phyloP scores from a whole-genome alignment of 306 rosid genomes.

The Malus asiatica region DNA sequence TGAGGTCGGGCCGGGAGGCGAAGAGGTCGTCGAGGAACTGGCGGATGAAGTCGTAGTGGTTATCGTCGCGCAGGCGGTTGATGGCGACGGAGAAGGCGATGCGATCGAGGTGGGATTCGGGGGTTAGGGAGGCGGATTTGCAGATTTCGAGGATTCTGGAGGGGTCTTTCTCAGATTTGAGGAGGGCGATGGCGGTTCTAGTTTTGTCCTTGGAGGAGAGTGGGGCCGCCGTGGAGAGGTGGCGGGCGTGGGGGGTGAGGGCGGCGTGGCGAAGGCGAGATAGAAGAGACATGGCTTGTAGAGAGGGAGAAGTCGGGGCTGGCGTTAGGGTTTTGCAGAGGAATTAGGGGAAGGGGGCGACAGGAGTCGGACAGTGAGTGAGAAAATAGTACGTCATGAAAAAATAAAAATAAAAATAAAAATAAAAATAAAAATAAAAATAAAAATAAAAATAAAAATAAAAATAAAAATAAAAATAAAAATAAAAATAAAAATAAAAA shows the following conservation, averaged over 20 bases:
- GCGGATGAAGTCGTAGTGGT: conserved; percentile 51
- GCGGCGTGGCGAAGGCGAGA: conserved; percentile 47
- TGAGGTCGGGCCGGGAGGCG: conserved; percentile 55
- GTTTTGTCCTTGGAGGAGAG: conserved; percentile 44
- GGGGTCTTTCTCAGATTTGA: conserved; percentile 65
- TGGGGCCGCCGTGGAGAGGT: conserved; percentile 35
- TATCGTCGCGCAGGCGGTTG: conserved; percentile 44
- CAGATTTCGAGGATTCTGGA: conserved; percentile 60
- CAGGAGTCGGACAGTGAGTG: background rate
- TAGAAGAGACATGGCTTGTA: conserved; percentile 37
- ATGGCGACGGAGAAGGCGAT: conserved; percentile 56
- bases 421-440: too few relatives aligned
- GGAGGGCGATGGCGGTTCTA: conserved; percentile 44
- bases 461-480: too few relatives aligned
- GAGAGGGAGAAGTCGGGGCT: conserved; percentile 4
- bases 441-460: too few relatives aligned
- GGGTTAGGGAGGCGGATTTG: conserved; percentile 66
- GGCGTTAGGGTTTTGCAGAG: conserved; percentile 10
- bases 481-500: too few relatives aligned
- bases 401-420: background rate
- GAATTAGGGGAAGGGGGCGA: background rate
- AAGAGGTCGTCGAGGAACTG: conserved; percentile 41
- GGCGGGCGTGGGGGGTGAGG: conserved; percentile 2
- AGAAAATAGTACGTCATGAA: background rate
- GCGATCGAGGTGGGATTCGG: conserved; percentile 65